Conservation (phyloP, 345 rosid species). For the Populus davidiana region DNA sequence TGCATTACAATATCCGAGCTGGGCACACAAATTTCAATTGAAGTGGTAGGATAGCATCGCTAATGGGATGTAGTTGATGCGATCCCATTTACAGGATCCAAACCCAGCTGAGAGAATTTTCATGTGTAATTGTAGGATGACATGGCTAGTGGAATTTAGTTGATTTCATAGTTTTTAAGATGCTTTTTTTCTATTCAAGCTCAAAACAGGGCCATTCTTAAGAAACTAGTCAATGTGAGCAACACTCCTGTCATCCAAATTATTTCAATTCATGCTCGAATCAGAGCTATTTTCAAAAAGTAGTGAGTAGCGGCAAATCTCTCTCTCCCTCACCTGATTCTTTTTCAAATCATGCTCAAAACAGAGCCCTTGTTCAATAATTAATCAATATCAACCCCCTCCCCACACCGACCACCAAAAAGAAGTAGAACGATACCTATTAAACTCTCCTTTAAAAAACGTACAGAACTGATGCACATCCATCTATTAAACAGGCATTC, state of each 20-base stretch:
- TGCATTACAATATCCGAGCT: background rate
- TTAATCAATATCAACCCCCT: background rate
- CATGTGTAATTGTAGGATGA: background rate
- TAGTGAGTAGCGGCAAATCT: background rate
- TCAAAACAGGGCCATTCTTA: constrained; percentile 41
- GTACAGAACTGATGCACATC: background rate
- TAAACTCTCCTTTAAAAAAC: background rate
- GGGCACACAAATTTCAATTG: background rate
- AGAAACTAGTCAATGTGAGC: constrained; percentile 7
- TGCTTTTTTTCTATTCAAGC: constrained; percentile 37
- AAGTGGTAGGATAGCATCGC: background rate
- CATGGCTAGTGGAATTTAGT: constrained; percentile 13
- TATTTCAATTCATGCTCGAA: constrained; percentile 45
- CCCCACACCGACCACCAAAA: background rate
- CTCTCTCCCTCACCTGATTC: background rate
- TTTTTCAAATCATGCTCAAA: constrained; percentile 42
- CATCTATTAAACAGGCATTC: background rate
- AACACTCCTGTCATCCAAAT: background rate
- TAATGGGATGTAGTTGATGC: background rate
- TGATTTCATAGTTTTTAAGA: background rate
- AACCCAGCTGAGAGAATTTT: constrained; percentile 13
- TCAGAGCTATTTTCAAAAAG: constrained; percentile 36
- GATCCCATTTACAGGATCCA: background rate
- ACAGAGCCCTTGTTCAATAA: constrained; percentile 38
- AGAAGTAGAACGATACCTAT: background rate